phyloP scores from a whole-genome alignment of 345 rosid genomes.

The Noccaea caerulescens region DNA sequence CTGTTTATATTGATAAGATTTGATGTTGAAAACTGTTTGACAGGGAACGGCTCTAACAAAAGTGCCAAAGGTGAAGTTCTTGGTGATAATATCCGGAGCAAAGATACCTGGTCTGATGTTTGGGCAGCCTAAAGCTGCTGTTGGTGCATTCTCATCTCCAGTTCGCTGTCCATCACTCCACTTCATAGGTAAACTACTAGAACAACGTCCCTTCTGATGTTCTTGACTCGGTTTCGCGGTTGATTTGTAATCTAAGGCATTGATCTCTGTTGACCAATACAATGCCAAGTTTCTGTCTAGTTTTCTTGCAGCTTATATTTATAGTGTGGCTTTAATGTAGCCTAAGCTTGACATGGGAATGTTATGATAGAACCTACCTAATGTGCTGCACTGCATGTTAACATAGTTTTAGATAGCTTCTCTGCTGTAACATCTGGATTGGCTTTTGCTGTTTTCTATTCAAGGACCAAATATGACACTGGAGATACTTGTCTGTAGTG shows the following conservation, averaged over 20 bases:
- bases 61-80: slow-evolving; percentile 56
- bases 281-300: slow-evolving; percentile 3
- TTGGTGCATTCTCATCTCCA: slow-evolving; percentile 57
- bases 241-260: background rate
- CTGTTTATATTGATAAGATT: background rate
- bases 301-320: background rate
- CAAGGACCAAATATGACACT: background rate
- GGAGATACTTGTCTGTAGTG: background rate
- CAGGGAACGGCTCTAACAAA: slow-evolving; percentile 46
- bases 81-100: slow-evolving; percentile 56
- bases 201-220: background rate
- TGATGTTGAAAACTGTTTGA: background rate
- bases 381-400: background rate
- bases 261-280: background rate
- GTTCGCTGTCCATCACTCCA: slow-evolving; percentile 63
- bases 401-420: slow-evolving; percentile 9
- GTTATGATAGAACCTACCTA: slow-evolving; percentile 2
- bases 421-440: background rate
- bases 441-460: background rate
- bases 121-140: slow-evolving; percentile 58
- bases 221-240: background rate
- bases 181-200: slow-evolving; percentile 51
- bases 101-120: slow-evolving; percentile 47
- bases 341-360: background rate
- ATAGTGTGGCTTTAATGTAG: slow-evolving; percentile 1